Evolutionary conservation across 2,329 filamentous ascomycete genomes (phyloP), one percentile per base, ranked within the genome.

Genomic region (Aspergillus ibericus): DNA sequence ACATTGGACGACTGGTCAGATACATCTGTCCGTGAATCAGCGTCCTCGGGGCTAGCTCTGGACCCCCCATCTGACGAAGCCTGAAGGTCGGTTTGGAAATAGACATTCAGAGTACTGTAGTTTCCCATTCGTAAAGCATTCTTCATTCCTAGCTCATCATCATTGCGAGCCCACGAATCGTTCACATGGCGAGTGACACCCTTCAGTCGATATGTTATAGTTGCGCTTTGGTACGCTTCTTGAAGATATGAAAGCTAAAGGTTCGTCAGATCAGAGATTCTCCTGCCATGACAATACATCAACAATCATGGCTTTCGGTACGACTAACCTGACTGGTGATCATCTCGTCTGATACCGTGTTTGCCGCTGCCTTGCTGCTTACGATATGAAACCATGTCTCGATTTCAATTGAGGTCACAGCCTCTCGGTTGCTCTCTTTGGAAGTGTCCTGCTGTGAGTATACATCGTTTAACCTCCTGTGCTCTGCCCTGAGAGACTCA

Each of bases 61-160:
- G 68, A 66, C 10, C 63, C 53, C 34, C 67, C 64, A 12, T 58
- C 64, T 5, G 67, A 51, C 4, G 69, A 61, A 0, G 68, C 61
- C 32, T 76, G 70, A 15, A 86, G 76, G 56, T 85, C 77, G 32
- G 81, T 82, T 70, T 85, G 82, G 74, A 85, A 86, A 74, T 85
- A 86, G 59, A 87, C 74, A 69, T 87, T 87, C 35, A 86, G 76
- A 1, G 80, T 78, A 38, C 66, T 61, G 71, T 87, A 87, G 38
- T 70, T 80, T 53, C 84, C 84, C 58, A 78, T 73, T 20, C 83
- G 82, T 2, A 86, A 79, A 2, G 79, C 70, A 22, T 71, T 68
- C 69, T 86, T 86, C 81, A 85, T 83, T 9, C 62, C 75, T 48
- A 79, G 67, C 62, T 81, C 80, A 66, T 80, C 78, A 22, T 69